Conservation (phyloP, 306 rosid genomes). For the Casuarina cunninghamiana region DNA sequence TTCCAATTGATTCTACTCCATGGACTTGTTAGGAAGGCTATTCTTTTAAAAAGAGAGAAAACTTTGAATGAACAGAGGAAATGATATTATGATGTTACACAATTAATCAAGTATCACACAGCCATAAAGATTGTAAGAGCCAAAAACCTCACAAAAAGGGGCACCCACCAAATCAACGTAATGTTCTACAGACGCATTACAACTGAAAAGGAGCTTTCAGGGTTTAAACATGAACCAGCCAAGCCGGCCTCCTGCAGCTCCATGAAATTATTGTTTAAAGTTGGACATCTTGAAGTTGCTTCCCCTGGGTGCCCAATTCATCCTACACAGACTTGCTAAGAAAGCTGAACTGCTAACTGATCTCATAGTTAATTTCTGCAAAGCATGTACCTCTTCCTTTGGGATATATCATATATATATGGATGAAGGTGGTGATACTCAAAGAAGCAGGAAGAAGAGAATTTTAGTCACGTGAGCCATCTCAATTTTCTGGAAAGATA, state of each 20-base stretch:
- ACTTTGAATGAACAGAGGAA: no score
- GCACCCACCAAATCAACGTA: no score
- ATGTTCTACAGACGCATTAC: background rate
- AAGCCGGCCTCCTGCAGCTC: background rate
- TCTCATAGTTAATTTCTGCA: background rate
- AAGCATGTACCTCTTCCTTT: conserved; percentile 16
- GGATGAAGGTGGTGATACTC: conserved; percentile 7
- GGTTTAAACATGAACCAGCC: background rate
- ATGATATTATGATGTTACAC: no score
- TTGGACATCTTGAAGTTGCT: conserved; percentile 12
- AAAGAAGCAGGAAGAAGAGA: conserved; percentile 12
- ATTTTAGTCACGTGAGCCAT: conserved; percentile 32
- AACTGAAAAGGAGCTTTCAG: conserved; percentile 1
- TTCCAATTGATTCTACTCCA: no score
- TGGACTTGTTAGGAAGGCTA: no score
- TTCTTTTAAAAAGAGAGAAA: no score
- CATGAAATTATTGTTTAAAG: background rate
- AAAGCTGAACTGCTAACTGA: background rate
- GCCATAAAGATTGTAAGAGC: no score
- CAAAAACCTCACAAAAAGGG: no score
- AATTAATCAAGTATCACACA: no score
- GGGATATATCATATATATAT: background rate
- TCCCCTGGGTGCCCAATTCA: conserved; percentile 1
- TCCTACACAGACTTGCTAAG: background rate
- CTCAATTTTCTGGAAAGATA: conserved; percentile 61